Evolutionary conservation across 495 filamentous ascomycete species (phyloP).

Genomic region (Talaromyces proteolyticus): DNA sequence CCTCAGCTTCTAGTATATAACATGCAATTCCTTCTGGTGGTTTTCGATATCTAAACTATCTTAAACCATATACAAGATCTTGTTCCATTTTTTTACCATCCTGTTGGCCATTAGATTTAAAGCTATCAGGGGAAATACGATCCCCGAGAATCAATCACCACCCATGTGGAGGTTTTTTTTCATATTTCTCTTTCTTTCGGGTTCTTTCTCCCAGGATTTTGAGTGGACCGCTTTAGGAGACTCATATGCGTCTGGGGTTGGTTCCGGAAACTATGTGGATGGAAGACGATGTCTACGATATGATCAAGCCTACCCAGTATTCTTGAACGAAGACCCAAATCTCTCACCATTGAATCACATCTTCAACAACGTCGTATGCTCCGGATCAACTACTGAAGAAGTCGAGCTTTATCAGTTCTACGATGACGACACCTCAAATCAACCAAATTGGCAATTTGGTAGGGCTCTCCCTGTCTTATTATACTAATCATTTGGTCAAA

Average conservation of each 20-base stretch:
- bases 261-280: neutral
- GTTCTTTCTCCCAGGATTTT: neutral
- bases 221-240: slow-evolving; percentile 1
- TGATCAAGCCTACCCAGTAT: neutral
- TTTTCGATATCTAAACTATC: too few relatives aligned
- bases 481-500: neutral
- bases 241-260: slow-evolving; percentile 3
- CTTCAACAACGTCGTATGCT: slow-evolving; percentile 3
- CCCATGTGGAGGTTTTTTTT: neutral
- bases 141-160: too few relatives aligned
- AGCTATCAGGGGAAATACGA: too few relatives aligned
- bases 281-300: slow-evolving; percentile 5
- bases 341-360: neutral
- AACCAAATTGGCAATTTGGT: slow-evolving; percentile 1
- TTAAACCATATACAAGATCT: too few relatives aligned
- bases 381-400: neutral
- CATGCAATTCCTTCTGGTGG: too few relatives aligned
- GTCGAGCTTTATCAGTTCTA: slow-evolving; percentile 4
- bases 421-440: neutral
- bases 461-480: neutral
- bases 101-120: too few relatives aligned
- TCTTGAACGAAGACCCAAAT: neutral
- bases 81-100: too few relatives aligned
- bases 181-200: neutral
- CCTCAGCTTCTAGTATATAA: too few relatives aligned